Evolutionary conservation across 305 asterid genomes (phyloP).

Genomic region (Fraxinus baroniana): DNA sequence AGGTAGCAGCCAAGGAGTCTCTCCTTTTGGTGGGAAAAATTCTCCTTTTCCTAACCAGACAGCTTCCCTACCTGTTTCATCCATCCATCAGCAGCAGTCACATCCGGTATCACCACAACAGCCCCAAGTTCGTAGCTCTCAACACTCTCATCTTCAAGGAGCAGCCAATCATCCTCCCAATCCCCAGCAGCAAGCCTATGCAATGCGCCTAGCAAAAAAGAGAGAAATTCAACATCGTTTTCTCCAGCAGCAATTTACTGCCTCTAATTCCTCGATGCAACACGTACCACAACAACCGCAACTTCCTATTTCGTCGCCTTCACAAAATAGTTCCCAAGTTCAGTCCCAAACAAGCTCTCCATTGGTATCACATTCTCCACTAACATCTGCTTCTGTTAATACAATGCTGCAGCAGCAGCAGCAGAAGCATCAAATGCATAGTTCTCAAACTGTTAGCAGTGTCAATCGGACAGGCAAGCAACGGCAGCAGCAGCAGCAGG

Average conservation of each 20-base stretch:
- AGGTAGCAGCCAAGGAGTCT: constrained; percentile 57
- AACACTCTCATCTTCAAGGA: constrained; percentile 54
- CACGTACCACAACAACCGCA: constrained; percentile 47
- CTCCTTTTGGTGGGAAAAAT: constrained; percentile 60
- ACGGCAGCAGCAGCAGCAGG: constrained; percentile 51
- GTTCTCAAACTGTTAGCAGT: constrained; percentile 47
- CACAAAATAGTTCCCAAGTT: constrained; percentile 47
- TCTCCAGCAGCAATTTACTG: constrained; percentile 39
- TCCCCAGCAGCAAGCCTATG: constrained; percentile 63
- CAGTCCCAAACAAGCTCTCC: constrained; percentile 45
- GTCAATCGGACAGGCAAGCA: constrained; percentile 54
- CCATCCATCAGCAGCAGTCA: constrained; percentile 54
- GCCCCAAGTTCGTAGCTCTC: constrained; percentile 49
- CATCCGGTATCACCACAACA: constrained; percentile 53
- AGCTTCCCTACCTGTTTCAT: constrained; percentile 42
- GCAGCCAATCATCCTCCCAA: constrained; percentile 43
- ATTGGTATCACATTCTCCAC: constrained; percentile 41
- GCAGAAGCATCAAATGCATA: constrained; percentile 43
- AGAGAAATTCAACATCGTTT: constrained; percentile 53
- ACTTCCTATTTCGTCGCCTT: constrained; percentile 48
- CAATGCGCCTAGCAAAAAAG: constrained; percentile 61
- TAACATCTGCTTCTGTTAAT: constrained; percentile 42
- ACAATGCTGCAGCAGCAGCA: constrained; percentile 50
- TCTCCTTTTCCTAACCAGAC: constrained; percentile 50
- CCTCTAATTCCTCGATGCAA: constrained; percentile 40